These are phyloP conservation scores for Dispira simplex DNA, from an alignment of 192 early-diverging fungal species.

Conservation along the genomic window DNA sequence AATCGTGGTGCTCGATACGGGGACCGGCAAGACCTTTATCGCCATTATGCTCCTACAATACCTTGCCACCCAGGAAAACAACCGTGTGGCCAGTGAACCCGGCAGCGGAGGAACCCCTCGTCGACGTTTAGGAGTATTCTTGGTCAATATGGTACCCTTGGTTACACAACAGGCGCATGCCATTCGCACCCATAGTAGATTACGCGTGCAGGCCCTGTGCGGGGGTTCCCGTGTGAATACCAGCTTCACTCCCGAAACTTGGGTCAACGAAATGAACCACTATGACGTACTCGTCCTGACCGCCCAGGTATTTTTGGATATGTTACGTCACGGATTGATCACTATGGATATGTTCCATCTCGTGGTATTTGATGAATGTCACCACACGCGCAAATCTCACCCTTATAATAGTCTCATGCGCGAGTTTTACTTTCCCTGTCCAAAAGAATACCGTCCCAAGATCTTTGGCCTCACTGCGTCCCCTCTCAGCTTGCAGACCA, in stretches of 20 bases:
- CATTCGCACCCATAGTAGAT: conserved; percentile 47
- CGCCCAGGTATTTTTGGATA: conserved; percentile 67
- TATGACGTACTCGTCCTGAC: conserved; percentile 76
- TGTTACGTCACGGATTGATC: conserved; percentile 51
- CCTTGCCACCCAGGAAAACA: conserved; percentile 26
- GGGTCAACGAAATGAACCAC: conserved; percentile 37
- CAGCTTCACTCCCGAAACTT: conserved; percentile 36
- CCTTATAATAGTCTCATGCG: conserved; percentile 69
- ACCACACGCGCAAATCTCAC: conserved; percentile 66
- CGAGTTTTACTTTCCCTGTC: conserved; percentile 53
- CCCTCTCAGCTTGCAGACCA: conserved; percentile 34
- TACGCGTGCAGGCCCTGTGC: conserved; percentile 41
- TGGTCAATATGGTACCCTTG: conserved; percentile 78
- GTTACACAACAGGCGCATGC: conserved; percentile 73
- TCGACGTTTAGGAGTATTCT: conserved; percentile 39
- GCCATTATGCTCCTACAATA: conserved; percentile 75
- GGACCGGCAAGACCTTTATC: conserved; percentile 86
- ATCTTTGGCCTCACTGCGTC: conserved; percentile 93
- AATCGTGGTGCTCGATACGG: conserved; percentile 84
- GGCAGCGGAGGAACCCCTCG: background rate
- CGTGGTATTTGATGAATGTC: conserved; percentile 92
- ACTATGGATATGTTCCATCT: conserved; percentile 53
- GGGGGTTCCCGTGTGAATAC: conserved; percentile 48
- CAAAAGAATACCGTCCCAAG: conserved; percentile 37
- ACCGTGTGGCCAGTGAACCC: background rate